Conservation (phyloP, 129 eudicot species). For the Lactuca saligna region DNA sequence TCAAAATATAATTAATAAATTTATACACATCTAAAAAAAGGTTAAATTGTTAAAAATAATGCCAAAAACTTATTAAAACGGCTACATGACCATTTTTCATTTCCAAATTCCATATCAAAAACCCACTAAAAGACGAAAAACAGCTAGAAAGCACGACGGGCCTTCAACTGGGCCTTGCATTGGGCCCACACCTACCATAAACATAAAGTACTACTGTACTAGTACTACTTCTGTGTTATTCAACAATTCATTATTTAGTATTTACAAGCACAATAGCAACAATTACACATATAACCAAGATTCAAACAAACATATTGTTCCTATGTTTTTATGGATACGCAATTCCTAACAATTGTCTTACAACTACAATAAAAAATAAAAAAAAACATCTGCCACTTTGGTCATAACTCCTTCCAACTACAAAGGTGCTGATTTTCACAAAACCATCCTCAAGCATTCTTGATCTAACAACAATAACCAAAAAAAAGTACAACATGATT, state of each 20-base stretch:
- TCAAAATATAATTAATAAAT: too few species aligned
- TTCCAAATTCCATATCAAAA: too few species aligned
- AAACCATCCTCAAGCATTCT: constrained; percentile 20
- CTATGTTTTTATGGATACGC: constrained; percentile 3
- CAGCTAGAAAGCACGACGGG: too few species aligned
- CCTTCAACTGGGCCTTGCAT: too few species aligned
- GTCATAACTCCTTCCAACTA: constrained; percentile 13
- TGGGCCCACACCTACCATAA: neutral
- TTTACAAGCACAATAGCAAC: constrained; percentile 20
- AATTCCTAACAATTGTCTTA: constrained; percentile 14
- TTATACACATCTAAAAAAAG: too few species aligned
- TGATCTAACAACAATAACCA: constrained; percentile 8
- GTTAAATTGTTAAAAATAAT: too few species aligned
- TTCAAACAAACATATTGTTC: constrained; percentile 1
- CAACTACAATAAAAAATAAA: neutral
- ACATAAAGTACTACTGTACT: neutral
- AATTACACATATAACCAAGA: constrained; percentile 14
- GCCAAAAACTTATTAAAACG: too few species aligned
- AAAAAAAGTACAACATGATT: neutral
- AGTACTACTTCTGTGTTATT: constrained; percentile 12
- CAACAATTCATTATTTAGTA: constrained; percentile 18
- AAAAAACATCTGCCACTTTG: constrained; percentile 17
- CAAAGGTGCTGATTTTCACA: constrained; percentile 17
- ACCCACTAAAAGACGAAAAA: too few species aligned
- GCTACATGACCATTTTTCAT: too few species aligned